Evolutionary conservation across 257 asterid genomes (phyloP).

Genomic region (Nicotiana undulata): DNA sequence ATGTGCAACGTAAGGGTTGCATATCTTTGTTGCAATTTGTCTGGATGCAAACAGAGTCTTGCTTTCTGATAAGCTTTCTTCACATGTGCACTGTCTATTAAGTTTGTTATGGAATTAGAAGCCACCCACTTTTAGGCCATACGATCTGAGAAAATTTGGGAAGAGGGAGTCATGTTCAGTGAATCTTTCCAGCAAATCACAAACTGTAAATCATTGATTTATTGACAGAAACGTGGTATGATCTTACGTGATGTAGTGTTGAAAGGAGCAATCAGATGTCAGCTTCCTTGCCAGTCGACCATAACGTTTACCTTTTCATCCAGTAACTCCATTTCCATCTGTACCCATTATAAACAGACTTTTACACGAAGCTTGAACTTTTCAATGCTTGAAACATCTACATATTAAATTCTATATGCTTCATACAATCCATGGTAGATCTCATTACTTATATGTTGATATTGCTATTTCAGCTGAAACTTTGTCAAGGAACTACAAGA

Average conservation of each 20-base stretch:
- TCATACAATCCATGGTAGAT: no score
- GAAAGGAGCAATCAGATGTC: constrained; percentile 66
- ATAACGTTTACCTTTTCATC: constrained; percentile 52
- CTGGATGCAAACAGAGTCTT: constrained; percentile 66
- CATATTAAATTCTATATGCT: neutral
- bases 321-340: constrained; percentile 41
- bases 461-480: neutral
- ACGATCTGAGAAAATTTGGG: constrained; percentile 37
- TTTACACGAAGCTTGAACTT: neutral
- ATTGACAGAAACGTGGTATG: neutral
- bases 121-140: constrained; percentile 67
- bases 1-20: constrained; percentile 50
- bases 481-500: neutral
- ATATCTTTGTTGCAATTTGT: constrained; percentile 81
- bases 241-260: constrained; percentile 62
- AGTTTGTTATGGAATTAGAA: constrained; percentile 25
- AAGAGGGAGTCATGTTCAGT: neutral
- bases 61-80: constrained; percentile 82
- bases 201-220: neutral
- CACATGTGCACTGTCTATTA: constrained; percentile 46
- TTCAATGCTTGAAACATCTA: neutral
- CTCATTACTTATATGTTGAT: neutral
- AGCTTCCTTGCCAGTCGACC: constrained; percentile 62
- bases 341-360: constrained; percentile 1
- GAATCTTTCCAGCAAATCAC: neutral